A percentile compares a stretch with the other conserved stretches of the same genome.
These are phyloP conservation scores for Grosmannia huntii DNA, from an alignment of 2,329 filamentous ascomycete species.

Conservation along the genomic window DNA sequence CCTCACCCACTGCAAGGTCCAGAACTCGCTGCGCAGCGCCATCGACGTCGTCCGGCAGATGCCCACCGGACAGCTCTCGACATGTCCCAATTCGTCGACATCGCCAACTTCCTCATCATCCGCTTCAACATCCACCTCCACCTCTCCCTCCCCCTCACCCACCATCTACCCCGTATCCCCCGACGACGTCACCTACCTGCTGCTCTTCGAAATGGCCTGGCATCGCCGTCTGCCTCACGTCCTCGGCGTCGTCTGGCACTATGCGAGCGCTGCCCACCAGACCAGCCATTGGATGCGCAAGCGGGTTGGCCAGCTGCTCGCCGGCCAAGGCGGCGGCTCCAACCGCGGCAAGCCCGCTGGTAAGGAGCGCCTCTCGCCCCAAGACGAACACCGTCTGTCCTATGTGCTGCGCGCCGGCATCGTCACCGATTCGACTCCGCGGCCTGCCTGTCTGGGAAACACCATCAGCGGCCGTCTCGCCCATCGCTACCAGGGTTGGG, in stretches of 20 bases:
- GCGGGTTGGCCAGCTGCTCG: conserved; percentile 9
- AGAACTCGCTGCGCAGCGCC: conserved; percentile 12
- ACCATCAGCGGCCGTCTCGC: conserved; percentile 1
- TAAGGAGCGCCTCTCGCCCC: neutral
- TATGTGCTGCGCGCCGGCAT: neutral
- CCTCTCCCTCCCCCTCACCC: neutral
- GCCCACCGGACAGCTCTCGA: neutral
- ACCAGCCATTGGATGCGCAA: conserved; percentile 18
- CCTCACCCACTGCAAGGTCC: conserved; percentile 16
- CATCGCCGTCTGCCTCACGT: conserved; percentile 18
- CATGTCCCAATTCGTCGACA: neutral
- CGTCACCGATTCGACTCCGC: neutral
- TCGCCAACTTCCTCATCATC: neutral
- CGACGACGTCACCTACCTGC: conserved; percentile 21
- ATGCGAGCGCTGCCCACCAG: conserved; percentile 16
- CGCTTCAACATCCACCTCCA: neutral
- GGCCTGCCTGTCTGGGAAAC: neutral
- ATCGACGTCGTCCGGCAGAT: conserved; percentile 14
- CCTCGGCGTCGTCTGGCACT: conserved; percentile 21
- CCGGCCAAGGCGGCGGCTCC: neutral
- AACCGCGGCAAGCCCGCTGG: neutral
- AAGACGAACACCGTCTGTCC: neutral
- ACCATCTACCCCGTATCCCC: conserved; percentile 11
- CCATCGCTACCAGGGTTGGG: conserved; percentile 7
- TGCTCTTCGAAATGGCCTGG: conserved; percentile 26